Conservation (phyloP, 306 rosid genomes). For the Corylus americana region DNA sequence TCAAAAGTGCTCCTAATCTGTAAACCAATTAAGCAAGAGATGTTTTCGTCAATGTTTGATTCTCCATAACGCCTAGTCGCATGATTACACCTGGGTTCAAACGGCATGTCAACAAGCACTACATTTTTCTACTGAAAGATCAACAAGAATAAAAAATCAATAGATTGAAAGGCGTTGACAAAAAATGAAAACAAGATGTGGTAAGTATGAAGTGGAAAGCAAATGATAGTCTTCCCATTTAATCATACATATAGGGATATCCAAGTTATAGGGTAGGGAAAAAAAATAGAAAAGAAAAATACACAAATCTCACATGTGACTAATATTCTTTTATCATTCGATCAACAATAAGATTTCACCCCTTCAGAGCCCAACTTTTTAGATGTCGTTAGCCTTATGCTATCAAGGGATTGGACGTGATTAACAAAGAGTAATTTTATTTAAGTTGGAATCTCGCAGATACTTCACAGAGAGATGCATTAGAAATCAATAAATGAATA, state of each 20-base stretch:
- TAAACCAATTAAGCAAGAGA: conserved; percentile 56
- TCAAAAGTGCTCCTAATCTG: conserved; percentile 48
- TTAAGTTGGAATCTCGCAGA: not conserved
- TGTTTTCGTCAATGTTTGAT: conserved; percentile 37
- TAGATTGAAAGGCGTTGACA: conserved; percentile 6
- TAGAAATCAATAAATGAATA: too few relatives aligned
- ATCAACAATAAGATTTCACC: not conserved
- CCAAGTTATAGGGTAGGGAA: not conserved
- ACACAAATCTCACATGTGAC: not conserved
- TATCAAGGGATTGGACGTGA: too few relatives aligned
- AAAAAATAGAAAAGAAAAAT: not conserved
- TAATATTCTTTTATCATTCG: too few relatives aligned
- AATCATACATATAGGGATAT: not conserved
- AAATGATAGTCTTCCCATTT: not conserved
- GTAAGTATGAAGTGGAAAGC: not conserved
- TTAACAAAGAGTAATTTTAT: not conserved
- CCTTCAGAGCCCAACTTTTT: not conserved
- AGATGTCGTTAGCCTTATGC: not conserved
- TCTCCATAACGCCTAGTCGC: conserved; percentile 28
- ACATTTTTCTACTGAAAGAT: conserved; percentile 41
- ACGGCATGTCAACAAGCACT: conserved; percentile 18
- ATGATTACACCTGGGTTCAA: conserved; percentile 24
- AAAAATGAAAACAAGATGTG: conserved; percentile 9
- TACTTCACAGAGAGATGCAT: not conserved
- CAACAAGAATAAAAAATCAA: conserved; percentile 8